Evolutionary conservation across 2,329 filamentous ascomycete genomes (phyloP).

Genomic region (Chrysosporium queenslandicum): DNA sequence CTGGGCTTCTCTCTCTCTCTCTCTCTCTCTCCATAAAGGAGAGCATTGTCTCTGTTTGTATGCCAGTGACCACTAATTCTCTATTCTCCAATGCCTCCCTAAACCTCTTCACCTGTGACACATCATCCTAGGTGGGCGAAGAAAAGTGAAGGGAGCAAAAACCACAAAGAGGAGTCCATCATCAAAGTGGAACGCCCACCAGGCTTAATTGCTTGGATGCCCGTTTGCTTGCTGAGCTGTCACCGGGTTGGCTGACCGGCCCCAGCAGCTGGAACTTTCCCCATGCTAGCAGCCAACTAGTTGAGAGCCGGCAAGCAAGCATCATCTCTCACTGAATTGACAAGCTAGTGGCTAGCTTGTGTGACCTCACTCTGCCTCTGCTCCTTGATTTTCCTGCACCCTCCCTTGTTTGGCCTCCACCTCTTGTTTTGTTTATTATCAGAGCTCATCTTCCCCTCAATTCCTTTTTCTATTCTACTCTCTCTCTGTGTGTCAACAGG

Average conservation of each 20-base stretch:
- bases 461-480: conserved; percentile 3
- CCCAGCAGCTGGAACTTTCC: too few species aligned
- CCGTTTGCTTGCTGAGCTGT: conserved; percentile 1
- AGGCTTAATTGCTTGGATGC: not conserved
- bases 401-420: not conserved
- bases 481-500: too few species aligned
- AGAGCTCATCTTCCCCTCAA: conserved; percentile 1
- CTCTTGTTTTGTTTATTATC: conserved; percentile 1
- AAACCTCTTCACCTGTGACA: too few species aligned
- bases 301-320: too few species aligned
- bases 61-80: too few species aligned
- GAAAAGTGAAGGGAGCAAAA: not conserved
- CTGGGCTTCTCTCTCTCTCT: too few species aligned
- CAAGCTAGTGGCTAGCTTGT: not conserved
- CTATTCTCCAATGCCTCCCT: too few species aligned
- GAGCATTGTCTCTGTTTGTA: too few species aligned
- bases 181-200: not conserved
- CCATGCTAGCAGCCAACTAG: not conserved
- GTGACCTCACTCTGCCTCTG: not conserved
- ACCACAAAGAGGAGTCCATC: not conserved
- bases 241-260: too few species aligned
- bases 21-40: too few species aligned
- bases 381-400: not conserved
- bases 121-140: too few species aligned
- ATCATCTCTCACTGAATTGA: too few species aligned